phyloP scores from a whole-genome alignment of 2,329 filamentous ascomycete species.

The Fonsecaea monophora region DNA sequence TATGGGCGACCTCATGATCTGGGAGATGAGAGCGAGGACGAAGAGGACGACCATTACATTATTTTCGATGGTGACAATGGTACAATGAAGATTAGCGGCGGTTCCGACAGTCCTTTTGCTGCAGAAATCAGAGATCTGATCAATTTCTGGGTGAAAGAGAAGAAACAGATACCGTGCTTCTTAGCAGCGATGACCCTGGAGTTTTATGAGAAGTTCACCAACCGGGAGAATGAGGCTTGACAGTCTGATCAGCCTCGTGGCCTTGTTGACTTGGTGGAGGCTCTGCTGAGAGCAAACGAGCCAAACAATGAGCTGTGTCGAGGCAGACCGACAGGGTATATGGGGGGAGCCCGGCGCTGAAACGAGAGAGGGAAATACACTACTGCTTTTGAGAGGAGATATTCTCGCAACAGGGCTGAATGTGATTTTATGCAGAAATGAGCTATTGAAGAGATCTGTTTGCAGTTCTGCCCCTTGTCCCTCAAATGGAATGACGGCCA shows the following conservation, averaged over 20 bases:
- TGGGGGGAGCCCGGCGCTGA: too few species aligned
- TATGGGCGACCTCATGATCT: conserved; percentile 75
- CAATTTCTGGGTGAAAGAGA: conserved; percentile 93
- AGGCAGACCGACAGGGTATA: background rate
- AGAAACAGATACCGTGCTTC: conserved; percentile 92
- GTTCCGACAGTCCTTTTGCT: conserved; percentile 85
- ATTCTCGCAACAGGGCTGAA: too few species aligned
- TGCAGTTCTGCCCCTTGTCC: background rate
- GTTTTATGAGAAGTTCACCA: conserved; percentile 74
- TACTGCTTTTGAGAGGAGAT: too few species aligned
- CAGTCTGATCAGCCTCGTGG: background rate
- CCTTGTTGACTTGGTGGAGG: background rate
- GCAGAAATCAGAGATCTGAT: conserved; percentile 83
- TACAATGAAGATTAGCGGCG: conserved; percentile 97
- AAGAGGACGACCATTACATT: conserved; percentile 62
- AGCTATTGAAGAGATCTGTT: background rate
- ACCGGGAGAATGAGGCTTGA: conserved; percentile 20
- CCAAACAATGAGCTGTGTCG: background rate
- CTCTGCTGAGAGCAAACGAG: background rate
- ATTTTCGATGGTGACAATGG: conserved; percentile 93
- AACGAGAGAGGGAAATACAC: too few species aligned
- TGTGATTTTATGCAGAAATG: too few species aligned
- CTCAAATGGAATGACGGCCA: too few species aligned
- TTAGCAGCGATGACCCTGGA: conserved; percentile 88
- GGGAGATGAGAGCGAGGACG: conserved; percentile 43